Conservation (phyloP, 2,329 filamentous ascomycete genomes). For the Claviceps monticola region DNA sequence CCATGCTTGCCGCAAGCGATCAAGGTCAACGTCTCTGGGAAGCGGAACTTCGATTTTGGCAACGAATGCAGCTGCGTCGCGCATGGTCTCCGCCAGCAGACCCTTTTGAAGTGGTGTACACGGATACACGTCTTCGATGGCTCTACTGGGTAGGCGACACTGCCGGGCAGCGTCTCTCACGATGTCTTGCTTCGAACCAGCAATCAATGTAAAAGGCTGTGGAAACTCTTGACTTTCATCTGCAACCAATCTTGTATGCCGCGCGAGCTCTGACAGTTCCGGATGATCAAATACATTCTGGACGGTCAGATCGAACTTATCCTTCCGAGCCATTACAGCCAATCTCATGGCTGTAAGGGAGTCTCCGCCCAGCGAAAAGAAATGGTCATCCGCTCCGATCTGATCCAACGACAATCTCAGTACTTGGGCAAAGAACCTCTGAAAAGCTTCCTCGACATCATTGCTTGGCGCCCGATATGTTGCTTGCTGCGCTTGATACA, state of each 20-base stretch:
- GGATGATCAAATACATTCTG: background rate
- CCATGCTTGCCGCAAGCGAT: background rate
- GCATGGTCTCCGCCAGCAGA: background rate
- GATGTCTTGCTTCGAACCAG: background rate
- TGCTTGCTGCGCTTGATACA: background rate
- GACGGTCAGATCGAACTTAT: background rate
- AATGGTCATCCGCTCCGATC: background rate
- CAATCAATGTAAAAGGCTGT: background rate
- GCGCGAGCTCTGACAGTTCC: background rate
- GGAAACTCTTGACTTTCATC: background rate
- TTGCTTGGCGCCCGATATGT: background rate
- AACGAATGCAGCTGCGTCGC: background rate
- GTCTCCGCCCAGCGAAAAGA: slow-evolving; percentile 1
- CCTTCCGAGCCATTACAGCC: background rate
- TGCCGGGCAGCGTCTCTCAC: background rate
- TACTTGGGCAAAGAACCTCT: background rate
- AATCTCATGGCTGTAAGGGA: slow-evolving; percentile 1
- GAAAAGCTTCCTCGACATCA: background rate
- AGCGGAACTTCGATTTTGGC: background rate
- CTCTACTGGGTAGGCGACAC: background rate
- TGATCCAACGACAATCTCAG: background rate
- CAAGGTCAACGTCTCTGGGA: background rate
- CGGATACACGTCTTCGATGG: background rate
- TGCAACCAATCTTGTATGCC: background rate
- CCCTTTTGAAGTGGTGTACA: background rate